Conservation (phyloP, 371 early-diverging fungal genomes). For the Dichotomocladium elegans region DNA sequence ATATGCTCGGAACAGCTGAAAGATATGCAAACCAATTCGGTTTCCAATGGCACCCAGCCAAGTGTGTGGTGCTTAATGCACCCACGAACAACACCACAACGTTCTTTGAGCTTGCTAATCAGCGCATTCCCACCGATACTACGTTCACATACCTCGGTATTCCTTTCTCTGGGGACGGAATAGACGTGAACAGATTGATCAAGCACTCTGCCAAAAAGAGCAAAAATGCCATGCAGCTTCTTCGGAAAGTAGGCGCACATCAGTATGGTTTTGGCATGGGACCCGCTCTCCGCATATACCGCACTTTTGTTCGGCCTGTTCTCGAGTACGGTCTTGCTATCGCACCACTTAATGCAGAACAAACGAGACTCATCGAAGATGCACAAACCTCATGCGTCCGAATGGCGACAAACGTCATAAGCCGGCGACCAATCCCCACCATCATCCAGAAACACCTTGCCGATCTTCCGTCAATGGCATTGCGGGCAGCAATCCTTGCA, state of each 20-base stretch:
- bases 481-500: background rate
- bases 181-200: background rate
- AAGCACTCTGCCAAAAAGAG: background rate
- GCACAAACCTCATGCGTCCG: conserved; percentile 5
- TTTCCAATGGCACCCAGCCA: conserved; percentile 17
- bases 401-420: background rate
- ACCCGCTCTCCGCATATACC: background rate
- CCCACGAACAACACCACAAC: background rate
- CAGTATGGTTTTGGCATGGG: background rate
- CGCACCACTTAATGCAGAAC: background rate
- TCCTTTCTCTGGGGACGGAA: conserved; percentile 1
- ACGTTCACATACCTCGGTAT: conserved; percentile 3
- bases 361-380: background rate
- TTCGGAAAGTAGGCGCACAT: background rate
- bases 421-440: background rate
- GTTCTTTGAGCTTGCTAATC: background rate
- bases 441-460: background rate
- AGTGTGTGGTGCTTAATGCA: conserved; percentile 5
- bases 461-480: background rate
- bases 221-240: background rate
- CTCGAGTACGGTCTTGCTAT: conserved; percentile 8
- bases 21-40: conserved; percentile 3
- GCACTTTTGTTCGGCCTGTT: background rate
- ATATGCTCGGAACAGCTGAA: conserved; percentile 4
- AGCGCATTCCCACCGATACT: background rate